A percentile compares a stretch with the other conserved stretches of the same genome.
Evolutionary conservation across 345 rosid species (phyloP).

Genomic region (Capsella bursapastoris): DNA sequence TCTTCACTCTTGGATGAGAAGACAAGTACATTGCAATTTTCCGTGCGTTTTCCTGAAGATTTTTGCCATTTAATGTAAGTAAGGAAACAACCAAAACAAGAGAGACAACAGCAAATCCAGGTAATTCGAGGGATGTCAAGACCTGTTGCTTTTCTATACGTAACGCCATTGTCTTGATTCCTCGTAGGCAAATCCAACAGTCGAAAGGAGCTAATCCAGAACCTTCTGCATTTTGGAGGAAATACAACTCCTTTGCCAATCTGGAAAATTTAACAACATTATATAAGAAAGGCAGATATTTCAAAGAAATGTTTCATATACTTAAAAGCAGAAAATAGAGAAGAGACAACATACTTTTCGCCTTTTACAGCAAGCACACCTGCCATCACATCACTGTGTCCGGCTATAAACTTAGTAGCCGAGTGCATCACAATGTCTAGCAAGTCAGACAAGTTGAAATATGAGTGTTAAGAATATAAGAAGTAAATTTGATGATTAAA

Average conservation of each 20-base stretch:
- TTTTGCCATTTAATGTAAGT: constrained; percentile 13
- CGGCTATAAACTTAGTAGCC: constrained; percentile 90
- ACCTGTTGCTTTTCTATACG: constrained; percentile 98
- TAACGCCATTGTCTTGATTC: constrained; percentile 90
- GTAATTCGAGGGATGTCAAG: constrained; percentile 3
- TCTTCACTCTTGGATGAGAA: constrained; percentile 81
- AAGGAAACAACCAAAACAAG: constrained; percentile 5
- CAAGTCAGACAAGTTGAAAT: constrained; percentile 25
- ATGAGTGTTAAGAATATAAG: constrained; percentile 37
- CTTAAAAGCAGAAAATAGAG: constrained; percentile 2
- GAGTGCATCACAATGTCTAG: constrained; percentile 98
- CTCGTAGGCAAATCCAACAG: constrained; percentile 94
- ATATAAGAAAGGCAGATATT: background rate
- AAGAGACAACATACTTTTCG: constrained; percentile 62
- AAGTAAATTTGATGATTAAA: constrained; percentile 8
- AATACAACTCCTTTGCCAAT: constrained; percentile 79
- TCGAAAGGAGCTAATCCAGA: constrained; percentile 96
- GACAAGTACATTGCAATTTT: constrained; percentile 86
- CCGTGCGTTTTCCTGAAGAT: constrained; percentile 76
- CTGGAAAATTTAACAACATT: constrained; percentile 45
- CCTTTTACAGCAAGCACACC: constrained; percentile 96
- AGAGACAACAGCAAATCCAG: background rate
- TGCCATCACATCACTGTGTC: constrained; percentile 97
- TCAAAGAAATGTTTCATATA: background rate
- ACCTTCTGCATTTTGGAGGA: constrained; percentile 96